Evolutionary conservation across 2,329 filamentous ascomycete species (phyloP).

Genomic region (Paecilomyces sp.): DNA sequence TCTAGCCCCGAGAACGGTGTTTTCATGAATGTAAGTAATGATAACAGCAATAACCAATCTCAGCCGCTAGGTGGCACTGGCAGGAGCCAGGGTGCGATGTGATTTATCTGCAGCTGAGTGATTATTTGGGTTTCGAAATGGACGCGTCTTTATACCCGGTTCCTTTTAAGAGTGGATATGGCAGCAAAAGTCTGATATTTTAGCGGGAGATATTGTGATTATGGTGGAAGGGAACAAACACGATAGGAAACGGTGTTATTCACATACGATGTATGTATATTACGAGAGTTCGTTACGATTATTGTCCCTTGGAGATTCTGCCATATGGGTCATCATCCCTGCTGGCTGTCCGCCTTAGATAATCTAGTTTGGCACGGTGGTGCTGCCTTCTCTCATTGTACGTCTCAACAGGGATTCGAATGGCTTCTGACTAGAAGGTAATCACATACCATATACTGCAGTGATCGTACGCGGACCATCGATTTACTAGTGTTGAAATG

Average conservation of each 20-base stretch:
- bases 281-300: background rate
- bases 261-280: background rate
- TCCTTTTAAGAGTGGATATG: background rate
- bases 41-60: background rate
- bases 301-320: background rate
- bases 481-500: background rate
- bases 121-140: background rate
- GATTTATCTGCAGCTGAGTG: constrained; percentile 1
- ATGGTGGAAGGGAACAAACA: background rate
- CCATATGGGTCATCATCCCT: background rate
- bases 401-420: background rate
- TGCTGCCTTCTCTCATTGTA: background rate
- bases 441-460: background rate
- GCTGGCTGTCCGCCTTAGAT: background rate
- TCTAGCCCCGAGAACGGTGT: background rate
- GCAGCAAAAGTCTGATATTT: background rate
- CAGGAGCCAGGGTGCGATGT: constrained; percentile 7
- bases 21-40: background rate
- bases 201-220: background rate
- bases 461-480: background rate
- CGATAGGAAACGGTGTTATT: background rate
- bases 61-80: constrained; percentile 5
- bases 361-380: background rate
- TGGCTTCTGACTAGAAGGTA: background rate
- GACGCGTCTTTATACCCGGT: background rate